Percentiles rank a stretch among this genome's conserved stretches.
Conservation (phyloP, 192 early-diverging fungal species). For the Polychytrium aggregatum region DNA sequence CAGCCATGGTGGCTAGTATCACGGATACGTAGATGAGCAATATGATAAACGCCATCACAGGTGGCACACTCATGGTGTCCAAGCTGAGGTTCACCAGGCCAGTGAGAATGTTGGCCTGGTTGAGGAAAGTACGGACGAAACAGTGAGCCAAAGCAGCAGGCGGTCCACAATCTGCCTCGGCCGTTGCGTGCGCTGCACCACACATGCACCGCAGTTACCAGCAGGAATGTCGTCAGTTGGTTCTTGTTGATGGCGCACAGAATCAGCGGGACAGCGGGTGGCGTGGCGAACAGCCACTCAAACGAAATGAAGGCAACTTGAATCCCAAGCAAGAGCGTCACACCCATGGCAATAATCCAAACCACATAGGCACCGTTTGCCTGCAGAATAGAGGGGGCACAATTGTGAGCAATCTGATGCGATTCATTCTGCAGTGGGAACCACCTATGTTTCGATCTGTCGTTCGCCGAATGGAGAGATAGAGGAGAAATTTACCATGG, state of each 20-base stretch:
- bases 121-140: conserved; percentile 1
- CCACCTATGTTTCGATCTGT: too few species aligned
- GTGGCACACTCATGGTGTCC: conserved; percentile 62
- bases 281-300: conserved; percentile 9
- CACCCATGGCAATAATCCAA: conserved; percentile 47
- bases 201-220: conserved; percentile 32
- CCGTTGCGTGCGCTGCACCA: not conserved
- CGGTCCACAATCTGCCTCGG: not conserved
- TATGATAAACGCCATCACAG: too few species aligned
- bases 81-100: conserved; percentile 72
- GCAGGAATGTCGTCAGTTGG: conserved; percentile 71
- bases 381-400: too few species aligned
- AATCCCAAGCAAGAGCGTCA: not conserved
- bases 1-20: too few species aligned
- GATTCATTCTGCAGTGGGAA: too few species aligned
- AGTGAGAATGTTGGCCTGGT: conserved; percentile 76
- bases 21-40: too few species aligned
- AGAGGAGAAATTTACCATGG: conserved; percentile 18
- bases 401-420: too few species aligned
- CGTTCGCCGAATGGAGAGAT: not conserved
- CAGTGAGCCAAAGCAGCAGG: conserved; percentile 1
- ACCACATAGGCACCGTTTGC: conserved; percentile 66
- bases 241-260: conserved; percentile 67
- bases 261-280: conserved; percentile 41
- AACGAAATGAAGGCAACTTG: conserved; percentile 10